These are phyloP conservation scores for Boletus calvinii DNA, from an alignment of 1,284 basidiomycete genomes.

Conservation along the genomic window DNA sequence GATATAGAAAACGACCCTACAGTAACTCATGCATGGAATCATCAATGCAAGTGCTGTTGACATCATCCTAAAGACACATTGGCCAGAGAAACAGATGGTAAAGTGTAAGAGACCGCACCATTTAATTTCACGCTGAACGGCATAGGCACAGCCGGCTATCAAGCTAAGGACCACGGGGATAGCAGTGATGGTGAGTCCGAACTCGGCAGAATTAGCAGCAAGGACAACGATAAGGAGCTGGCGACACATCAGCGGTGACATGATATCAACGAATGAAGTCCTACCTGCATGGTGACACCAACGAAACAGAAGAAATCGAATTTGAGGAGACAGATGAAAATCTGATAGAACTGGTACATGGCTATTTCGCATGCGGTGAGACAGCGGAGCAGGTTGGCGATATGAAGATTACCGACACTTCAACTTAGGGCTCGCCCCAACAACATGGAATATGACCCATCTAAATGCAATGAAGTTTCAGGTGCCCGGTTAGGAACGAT, in stretches of 20 bases:
- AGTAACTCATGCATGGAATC: slow-evolving; percentile 72
- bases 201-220: slow-evolving; percentile 60
- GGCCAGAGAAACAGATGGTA: background rate
- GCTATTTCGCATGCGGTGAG: slow-evolving; percentile 40
- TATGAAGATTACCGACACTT: slow-evolving; percentile 54
- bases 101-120: slow-evolving; percentile 45
- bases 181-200: slow-evolving; percentile 75
- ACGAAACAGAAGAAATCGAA: slow-evolving; percentile 86
- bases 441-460: slow-evolving; percentile 84
- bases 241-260: background rate
- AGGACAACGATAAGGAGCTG: slow-evolving; percentile 78
- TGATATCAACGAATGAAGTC: background rate
- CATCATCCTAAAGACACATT: slow-evolving; percentile 53
- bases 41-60: slow-evolving; percentile 64
- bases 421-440: slow-evolving; percentile 77
- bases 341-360: slow-evolving; percentile 84
- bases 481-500: background rate
- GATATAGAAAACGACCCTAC: slow-evolving; percentile 42
- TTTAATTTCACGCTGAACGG: slow-evolving; percentile 77
- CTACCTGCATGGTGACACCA: slow-evolving; percentile 83
- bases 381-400: background rate
- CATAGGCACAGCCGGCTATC: slow-evolving; percentile 62
- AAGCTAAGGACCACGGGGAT: slow-evolving; percentile 76
- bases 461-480: slow-evolving; percentile 36
- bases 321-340: slow-evolving; percentile 81